Conservation (phyloP, 257 asterid genomes). For the Datura wrightii region DNA sequence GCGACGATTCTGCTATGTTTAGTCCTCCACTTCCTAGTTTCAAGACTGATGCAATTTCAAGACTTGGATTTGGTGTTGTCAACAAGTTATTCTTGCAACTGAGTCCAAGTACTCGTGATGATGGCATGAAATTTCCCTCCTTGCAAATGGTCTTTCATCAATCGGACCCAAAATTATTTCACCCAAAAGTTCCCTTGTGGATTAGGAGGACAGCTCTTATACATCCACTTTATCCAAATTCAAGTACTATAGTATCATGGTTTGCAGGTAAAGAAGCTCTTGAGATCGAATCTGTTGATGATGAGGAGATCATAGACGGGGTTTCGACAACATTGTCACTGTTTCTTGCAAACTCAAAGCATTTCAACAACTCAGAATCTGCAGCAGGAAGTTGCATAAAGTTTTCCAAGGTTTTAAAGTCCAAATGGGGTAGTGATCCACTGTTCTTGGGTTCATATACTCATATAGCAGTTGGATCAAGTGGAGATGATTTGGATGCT, state of each 20-base stretch:
- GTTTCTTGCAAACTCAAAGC: constrained; percentile 41
- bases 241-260: constrained; percentile 67
- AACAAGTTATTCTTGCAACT: constrained; percentile 75
- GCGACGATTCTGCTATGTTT: constrained; percentile 39
- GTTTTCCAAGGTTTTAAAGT: constrained; percentile 63
- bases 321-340: constrained; percentile 62
- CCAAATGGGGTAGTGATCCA: constrained; percentile 88
- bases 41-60: constrained; percentile 67
- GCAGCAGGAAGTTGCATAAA: constrained; percentile 27
- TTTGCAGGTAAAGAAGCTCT: constrained; percentile 87
- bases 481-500: constrained; percentile 70
- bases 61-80: constrained; percentile 83
- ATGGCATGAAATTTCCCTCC: constrained; percentile 46
- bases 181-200: constrained; percentile 72
- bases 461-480: constrained; percentile 85
- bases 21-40: constrained; percentile 68
- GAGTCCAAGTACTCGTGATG: constrained; percentile 27
- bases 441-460: constrained; percentile 84
- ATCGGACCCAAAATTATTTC: constrained; percentile 37
- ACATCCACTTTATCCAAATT: constrained; percentile 59
- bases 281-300: constrained; percentile 60
- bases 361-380: constrained; percentile 33
- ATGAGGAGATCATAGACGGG: constrained; percentile 65
- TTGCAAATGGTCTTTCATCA: constrained; percentile 77
- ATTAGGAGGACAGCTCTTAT: constrained; percentile 68